Evolutionary conservation across 73 alveolate genomes (phyloP).

Genomic region (Paramecium pentaurelia): DNA sequence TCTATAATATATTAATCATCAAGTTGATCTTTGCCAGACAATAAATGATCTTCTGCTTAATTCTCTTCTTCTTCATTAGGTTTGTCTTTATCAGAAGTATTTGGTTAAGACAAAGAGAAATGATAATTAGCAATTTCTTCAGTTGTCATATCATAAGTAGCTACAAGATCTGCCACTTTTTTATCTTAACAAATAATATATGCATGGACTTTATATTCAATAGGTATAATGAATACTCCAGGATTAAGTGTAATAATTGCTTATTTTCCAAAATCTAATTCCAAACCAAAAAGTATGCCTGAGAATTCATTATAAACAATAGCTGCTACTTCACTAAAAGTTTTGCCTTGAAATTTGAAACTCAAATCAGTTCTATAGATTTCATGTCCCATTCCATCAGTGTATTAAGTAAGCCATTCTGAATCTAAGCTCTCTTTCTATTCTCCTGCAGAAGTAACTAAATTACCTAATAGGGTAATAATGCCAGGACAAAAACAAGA

Average conservation of each 20-base stretch:
- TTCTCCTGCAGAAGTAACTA: conserved; percentile 88
- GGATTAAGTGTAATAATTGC: conserved; percentile 92
- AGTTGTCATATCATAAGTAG: conserved; percentile 72
- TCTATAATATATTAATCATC: conserved; percentile 69
- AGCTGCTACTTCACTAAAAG: conserved; percentile 87
- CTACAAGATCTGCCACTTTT: conserved; percentile 86
- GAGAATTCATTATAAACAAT: conserved; percentile 80
- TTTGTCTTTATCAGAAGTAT: not conserved
- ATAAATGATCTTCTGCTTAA: not conserved
- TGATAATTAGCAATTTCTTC: conserved; percentile 50
- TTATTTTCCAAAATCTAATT: conserved; percentile 81
- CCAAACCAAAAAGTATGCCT: conserved; percentile 93
- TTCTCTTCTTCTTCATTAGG: conserved; percentile 27
- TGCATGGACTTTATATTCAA: conserved; percentile 75
- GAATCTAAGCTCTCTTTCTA: conserved; percentile 72
- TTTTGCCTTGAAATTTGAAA: conserved; percentile 72
- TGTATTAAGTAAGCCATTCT: conserved; percentile 88
- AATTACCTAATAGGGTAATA: conserved; percentile 78
- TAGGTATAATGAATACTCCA: conserved; percentile 73
- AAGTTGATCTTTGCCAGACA: conserved; percentile 62
- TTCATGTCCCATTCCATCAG: conserved; percentile 94
- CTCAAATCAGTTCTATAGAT: conserved; percentile 77
- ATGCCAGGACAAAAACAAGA: conserved; percentile 97
- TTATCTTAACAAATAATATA: conserved; percentile 93
- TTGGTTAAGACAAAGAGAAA: not conserved